These are phyloP conservation scores for Lactifluus echinatus DNA, from an alignment of 768 basidiomycete genomes.

Conservation along the genomic window DNA sequence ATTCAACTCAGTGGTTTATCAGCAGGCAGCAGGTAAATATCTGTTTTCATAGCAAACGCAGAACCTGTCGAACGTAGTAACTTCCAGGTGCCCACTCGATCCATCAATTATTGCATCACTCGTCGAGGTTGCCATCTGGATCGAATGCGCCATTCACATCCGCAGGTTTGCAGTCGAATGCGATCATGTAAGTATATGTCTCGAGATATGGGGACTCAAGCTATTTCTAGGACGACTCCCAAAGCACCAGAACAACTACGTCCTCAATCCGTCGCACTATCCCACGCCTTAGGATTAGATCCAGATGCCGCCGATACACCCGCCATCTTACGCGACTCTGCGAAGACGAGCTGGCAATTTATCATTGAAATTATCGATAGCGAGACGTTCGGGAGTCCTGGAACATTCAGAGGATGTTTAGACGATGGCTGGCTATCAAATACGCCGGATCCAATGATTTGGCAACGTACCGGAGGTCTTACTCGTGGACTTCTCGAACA, in stretches of 20 bases:
- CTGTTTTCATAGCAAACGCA: not conserved
- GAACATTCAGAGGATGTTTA: slow-evolving; percentile 62
- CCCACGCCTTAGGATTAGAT: slow-evolving; percentile 46
- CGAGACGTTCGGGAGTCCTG: slow-evolving; percentile 42
- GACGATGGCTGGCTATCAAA: slow-evolving; percentile 50
- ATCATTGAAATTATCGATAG: slow-evolving; percentile 54
- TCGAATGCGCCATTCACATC: slow-evolving; percentile 55
- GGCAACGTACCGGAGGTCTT: slow-evolving; percentile 56
- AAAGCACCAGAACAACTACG: slow-evolving; percentile 51
- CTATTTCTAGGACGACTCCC: slow-evolving; percentile 36
- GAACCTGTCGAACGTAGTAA: not conserved
- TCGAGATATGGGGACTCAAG: not conserved
- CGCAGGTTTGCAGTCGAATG: slow-evolving; percentile 65
- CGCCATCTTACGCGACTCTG: slow-evolving; percentile 40
- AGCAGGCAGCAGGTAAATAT: slow-evolving; percentile 46
- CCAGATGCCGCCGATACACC: slow-evolving; percentile 43
- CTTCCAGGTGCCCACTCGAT: slow-evolving; percentile 59
- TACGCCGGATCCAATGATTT: slow-evolving; percentile 51
- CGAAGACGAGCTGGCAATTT: slow-evolving; percentile 36
- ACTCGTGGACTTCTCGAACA: slow-evolving; percentile 44
- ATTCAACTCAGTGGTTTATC: slow-evolving; percentile 64
- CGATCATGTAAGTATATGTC: slow-evolving; percentile 43
- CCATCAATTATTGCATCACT: slow-evolving; percentile 65
- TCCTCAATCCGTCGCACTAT: slow-evolving; percentile 57
- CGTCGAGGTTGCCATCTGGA: slow-evolving; percentile 50